A percentile compares a stretch with the other conserved stretches of the same genome.
Evolutionary conservation across 805 yeast species (phyloP).

Genomic region (Kluyveromyces wickerhamii): DNA sequence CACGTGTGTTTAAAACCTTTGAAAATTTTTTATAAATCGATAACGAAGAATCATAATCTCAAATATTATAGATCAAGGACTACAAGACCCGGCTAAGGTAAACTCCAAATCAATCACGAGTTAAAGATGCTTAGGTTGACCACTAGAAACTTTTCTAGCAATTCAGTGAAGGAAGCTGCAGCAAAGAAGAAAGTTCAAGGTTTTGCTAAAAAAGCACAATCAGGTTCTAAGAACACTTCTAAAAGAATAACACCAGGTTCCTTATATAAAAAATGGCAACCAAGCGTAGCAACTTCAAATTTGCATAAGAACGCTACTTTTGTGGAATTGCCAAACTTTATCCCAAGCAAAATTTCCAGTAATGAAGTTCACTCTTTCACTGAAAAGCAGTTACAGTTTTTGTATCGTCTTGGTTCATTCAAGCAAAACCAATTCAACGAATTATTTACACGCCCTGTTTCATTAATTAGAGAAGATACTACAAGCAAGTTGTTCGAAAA

Average conservation of each 20-base stretch:
- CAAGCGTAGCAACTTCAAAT: constrained; percentile 27
- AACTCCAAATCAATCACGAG: too few species aligned
- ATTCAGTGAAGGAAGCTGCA: constrained; percentile 15
- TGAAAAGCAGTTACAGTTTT: constrained; percentile 32
- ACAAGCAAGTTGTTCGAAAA: constrained; percentile 33
- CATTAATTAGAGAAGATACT: constrained; percentile 48
- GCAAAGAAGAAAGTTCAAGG: constrained; percentile 24
- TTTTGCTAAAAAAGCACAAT: constrained; percentile 22
- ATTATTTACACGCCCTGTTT: constrained; percentile 49
- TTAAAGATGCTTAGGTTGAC: constrained; percentile 20
- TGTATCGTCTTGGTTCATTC: constrained; percentile 54
- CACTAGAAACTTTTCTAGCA: constrained; percentile 13
- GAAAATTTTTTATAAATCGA: too few species aligned
- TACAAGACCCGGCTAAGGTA: too few species aligned
- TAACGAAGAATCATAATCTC: too few species aligned
- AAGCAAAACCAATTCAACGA: constrained; percentile 64
- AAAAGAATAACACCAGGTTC: constrained; percentile 25
- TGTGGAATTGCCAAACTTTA: constrained; percentile 18
- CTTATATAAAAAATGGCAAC: constrained; percentile 28
- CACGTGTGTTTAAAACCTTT: too few species aligned
- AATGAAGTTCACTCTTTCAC: constrained; percentile 35
- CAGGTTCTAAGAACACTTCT: constrained; percentile 12
- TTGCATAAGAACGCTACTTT: constrained; percentile 23
- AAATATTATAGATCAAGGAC: too few species aligned
- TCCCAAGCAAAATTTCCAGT: constrained; percentile 10